Evolutionary conservation across 106 monocot genomes (phyloP), one percentile per base, ranked within the genome.

Genomic region (Acorus gramineus): DNA sequence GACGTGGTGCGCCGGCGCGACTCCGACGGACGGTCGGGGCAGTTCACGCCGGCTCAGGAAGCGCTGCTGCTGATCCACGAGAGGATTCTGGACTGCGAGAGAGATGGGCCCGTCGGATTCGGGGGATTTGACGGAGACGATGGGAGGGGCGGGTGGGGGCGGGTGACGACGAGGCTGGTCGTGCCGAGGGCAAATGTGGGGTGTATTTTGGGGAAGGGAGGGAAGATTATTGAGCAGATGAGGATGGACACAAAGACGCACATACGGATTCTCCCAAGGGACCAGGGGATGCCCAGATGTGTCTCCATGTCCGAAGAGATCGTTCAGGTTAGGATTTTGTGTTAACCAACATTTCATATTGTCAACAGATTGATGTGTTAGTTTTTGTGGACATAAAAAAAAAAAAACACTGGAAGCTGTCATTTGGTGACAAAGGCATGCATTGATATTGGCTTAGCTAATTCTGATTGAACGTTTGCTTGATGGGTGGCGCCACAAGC

Each of bases 161-260:
- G 79, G 67, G 58, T 88, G 44, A 85, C 82, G 13, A 83, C 91
- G 28, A 79, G 88, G 65, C 62, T 98, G 59, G 85, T 98, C 11
- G 92, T 98, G 69, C 92, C 92, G 55, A 79, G 81, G 70, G 53
- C 71, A 14, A 87, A 98, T 28, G 98, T 98, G 6, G 98, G 98
- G 42, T 98, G 98, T 57, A 70, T 98, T 73, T 64, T 98, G 67
- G 98, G 98, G 2, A 92, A 85, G 59, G 92, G 92, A 6, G 98
- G 98, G 49, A 92, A 98, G 73, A 98, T 98, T 52, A 98, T 98
- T 14, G 98, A 98, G 79, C 91, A 89, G 63, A 98, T 98, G 98
- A 83, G 92, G 73, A 89, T 83, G 11, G 98, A 98, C 73, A 98
- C 98, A 14, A 85, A 77, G 80, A 92, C 98, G 10, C 98, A 92